Evolutionary conservation across 495 filamentous ascomycete genomes (phyloP).

Genomic region (Penicillium samsonianum): DNA sequence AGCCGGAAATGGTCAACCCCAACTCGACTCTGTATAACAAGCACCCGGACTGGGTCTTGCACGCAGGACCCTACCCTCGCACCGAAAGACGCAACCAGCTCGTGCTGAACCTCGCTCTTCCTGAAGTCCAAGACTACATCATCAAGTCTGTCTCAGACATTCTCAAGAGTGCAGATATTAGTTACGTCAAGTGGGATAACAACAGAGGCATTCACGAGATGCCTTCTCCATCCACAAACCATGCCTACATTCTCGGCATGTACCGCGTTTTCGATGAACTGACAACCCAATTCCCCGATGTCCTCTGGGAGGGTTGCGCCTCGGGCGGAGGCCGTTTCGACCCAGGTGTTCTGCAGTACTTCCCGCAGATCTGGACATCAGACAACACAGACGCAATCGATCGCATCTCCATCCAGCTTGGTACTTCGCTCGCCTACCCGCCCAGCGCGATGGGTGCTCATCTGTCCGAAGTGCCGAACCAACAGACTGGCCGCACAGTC

Average conservation of each 20-base stretch:
- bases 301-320: slow-evolving; percentile 60
- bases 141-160: slow-evolving; percentile 49
- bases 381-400: slow-evolving; percentile 57
- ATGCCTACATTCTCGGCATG: slow-evolving; percentile 56
- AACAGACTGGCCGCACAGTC: slow-evolving; percentile 49
- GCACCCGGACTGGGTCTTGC: slow-evolving; percentile 58
- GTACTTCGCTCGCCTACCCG: slow-evolving; percentile 55
- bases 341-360: slow-evolving; percentile 55
- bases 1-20: slow-evolving; percentile 61
- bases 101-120: slow-evolving; percentile 52
- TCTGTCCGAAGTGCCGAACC: slow-evolving; percentile 55
- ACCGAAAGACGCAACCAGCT: slow-evolving; percentile 53
- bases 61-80: slow-evolving; percentile 52
- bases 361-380: slow-evolving; percentile 59
- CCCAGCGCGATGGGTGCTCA: slow-evolving; percentile 59
- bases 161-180: slow-evolving; percentile 49
- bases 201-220: slow-evolving; percentile 57
- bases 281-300: slow-evolving; percentile 52
- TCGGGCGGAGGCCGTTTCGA: slow-evolving; percentile 59
- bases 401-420: slow-evolving; percentile 56
- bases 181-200: slow-evolving; percentile 61
- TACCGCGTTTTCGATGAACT: slow-evolving; percentile 56
- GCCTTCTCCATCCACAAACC: slow-evolving; percentile 46
- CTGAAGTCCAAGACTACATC: slow-evolving; percentile 57
- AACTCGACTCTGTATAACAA: slow-evolving; percentile 52